A percentile compares a stretch with the other conserved stretches of the same genome.
phyloP scores from a whole-genome alignment of 2,329 filamentous ascomycete species.

The Nothophoma quercina region DNA sequence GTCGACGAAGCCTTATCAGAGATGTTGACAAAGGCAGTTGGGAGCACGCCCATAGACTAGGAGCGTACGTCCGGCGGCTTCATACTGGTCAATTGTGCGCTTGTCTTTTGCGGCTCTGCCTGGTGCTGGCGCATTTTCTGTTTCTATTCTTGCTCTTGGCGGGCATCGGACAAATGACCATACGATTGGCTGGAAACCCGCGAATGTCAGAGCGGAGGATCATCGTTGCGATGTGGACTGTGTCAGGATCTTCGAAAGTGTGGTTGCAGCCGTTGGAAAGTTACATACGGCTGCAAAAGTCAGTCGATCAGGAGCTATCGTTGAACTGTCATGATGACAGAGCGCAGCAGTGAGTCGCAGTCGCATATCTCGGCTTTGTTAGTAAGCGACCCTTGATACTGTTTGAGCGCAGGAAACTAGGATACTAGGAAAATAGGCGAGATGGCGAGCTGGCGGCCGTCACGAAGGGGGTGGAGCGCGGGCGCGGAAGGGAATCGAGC shows the following conservation, averaged over 20 bases:
- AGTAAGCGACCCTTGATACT: background rate
- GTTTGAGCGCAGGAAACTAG: slow-evolving; percentile 1
- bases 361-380: background rate
- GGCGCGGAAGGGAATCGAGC: slow-evolving; percentile 5
- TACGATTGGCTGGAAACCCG: slow-evolving; percentile 3
- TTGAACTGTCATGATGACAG: background rate
- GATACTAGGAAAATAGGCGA: slow-evolving; percentile 9
- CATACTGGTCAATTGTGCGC: slow-evolving; percentile 1
- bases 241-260: background rate
- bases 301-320: background rate
- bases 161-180: background rate
- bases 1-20: background rate
- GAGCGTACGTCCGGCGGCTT: background rate
- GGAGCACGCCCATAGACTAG: background rate
- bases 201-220: background rate
- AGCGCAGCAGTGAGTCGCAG: background rate
- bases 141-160: slow-evolving; percentile 7
- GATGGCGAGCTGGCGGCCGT: slow-evolving; percentile 13
- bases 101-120: slow-evolving; percentile 8
- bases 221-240: background rate
- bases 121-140: background rate
- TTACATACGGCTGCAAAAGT: background rate
- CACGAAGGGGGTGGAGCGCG: slow-evolving; percentile 18
- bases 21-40: background rate
- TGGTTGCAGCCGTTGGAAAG: background rate